Evolutionary conservation across 257 asterid genomes (phyloP).

Genomic region (Asclepias syriaca): DNA sequence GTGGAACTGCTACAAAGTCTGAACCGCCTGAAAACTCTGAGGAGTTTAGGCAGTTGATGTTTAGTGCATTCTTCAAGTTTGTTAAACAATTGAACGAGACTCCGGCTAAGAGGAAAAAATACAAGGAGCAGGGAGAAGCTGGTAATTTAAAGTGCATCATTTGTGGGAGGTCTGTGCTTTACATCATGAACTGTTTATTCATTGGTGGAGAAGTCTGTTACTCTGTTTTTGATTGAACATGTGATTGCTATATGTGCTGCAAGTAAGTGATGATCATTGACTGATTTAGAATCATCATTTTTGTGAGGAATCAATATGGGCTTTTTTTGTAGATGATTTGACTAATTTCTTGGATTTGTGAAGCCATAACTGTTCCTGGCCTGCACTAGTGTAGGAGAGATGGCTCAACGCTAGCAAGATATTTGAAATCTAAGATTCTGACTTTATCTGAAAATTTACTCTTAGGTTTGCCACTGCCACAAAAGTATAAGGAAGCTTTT

Average conservation of each 20-base stretch:
- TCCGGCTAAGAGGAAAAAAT: constrained; percentile 42
- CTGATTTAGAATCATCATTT: neutral
- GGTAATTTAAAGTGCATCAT: constrained; percentile 66
- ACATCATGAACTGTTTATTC: constrained; percentile 21
- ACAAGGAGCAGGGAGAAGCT: constrained; percentile 40
- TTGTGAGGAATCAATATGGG: neutral
- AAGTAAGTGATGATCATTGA: neutral
- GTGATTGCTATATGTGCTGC: constrained; percentile 6
- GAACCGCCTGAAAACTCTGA: constrained; percentile 63
- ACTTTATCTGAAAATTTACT: neutral
- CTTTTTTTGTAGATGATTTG: neutral
- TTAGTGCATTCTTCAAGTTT: constrained; percentile 52
- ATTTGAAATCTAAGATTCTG: neutral
- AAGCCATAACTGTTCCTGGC: neutral
- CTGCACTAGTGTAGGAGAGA: neutral
- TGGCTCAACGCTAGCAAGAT: too few relatives aligned
- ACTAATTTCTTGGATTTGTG: neutral
- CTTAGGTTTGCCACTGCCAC: neutral
- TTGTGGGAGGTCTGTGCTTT: constrained; percentile 71
- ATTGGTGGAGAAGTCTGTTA: neutral
- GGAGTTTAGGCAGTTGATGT: constrained; percentile 69
- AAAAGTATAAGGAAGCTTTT: neutral
- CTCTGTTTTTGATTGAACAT: constrained; percentile 7
- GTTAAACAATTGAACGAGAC: constrained; percentile 56
- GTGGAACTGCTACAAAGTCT: constrained; percentile 26